Conservation (phyloP, 2,329 filamentous ascomycete genomes). For the Plectosphaerella plurivora region DNA sequence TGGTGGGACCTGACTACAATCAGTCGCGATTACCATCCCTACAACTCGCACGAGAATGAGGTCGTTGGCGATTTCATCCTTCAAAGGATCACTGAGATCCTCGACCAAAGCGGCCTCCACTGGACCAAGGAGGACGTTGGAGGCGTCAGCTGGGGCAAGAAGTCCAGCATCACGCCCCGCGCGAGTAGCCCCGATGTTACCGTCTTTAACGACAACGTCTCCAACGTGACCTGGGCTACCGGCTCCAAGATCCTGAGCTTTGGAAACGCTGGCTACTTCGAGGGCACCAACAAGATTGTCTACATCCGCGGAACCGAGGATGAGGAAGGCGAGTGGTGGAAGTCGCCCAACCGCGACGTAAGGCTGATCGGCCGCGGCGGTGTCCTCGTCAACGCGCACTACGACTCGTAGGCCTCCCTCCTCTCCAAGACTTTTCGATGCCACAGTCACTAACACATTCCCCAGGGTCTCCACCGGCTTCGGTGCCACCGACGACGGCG, state of each 20-base stretch:
- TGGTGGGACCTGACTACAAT: constrained; percentile 80
- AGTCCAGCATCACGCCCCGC: constrained; percentile 10
- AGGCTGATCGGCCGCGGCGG: constrained; percentile 60
- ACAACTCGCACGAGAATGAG: constrained; percentile 82
- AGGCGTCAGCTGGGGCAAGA: constrained; percentile 13
- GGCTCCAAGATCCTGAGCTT: constrained; percentile 16
- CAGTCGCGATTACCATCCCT: constrained; percentile 76
- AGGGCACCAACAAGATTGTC: constrained; percentile 87
- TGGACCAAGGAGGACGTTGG: constrained; percentile 36
- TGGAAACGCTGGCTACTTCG: constrained; percentile 60
- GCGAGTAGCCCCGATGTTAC: constrained; percentile 40
- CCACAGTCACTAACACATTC: constrained; percentile 1
- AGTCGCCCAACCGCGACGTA: constrained; percentile 31
- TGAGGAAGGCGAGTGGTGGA: constrained; percentile 71
- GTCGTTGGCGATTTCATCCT: constrained; percentile 73
- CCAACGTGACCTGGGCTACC: constrained; percentile 68
- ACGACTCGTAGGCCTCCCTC: constrained; percentile 57
- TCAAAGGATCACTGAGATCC: constrained; percentile 63
- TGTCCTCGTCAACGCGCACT: constrained; percentile 91
- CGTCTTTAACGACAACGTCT: constrained; percentile 73
- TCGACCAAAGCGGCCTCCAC: constrained; percentile 53
- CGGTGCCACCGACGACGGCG: constrained; percentile 90
- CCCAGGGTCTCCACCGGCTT: constrained; percentile 80
- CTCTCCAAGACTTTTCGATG: not conserved
- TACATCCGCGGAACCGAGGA: constrained; percentile 83